Evolutionary conservation across 2,329 filamentous ascomycete species (phyloP).

Genomic region (Ophiostoma fasciatum): DNA sequence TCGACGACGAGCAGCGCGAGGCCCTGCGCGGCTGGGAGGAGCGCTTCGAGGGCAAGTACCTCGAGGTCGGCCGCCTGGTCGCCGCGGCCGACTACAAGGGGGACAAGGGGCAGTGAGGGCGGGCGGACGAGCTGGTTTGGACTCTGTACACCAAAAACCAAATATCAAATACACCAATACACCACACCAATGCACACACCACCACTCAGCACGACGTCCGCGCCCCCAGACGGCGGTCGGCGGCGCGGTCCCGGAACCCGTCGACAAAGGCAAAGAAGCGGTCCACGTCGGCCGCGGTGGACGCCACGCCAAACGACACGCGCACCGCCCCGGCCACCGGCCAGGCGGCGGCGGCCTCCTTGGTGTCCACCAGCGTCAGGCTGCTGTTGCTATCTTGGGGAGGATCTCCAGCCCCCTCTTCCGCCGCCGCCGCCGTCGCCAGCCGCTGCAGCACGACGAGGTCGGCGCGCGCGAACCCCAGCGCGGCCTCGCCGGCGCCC

Average conservation of each 20-base stretch:
- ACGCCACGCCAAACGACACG: constrained; percentile 25
- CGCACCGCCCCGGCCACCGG: constrained; percentile 20
- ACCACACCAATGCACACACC: neutral
- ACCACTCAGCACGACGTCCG: constrained; percentile 8
- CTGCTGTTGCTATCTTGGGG: no score
- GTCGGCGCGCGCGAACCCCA: constrained; percentile 15
- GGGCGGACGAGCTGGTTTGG: neutral
- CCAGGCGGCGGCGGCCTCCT: neutral
- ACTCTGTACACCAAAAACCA: neutral
- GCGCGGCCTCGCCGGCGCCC: constrained; percentile 22
- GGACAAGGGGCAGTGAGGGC: constrained; percentile 1
- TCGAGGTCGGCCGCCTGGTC: constrained; percentile 82
- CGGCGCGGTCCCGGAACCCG: constrained; percentile 18
- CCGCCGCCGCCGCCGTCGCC: neutral
- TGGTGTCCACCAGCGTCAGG: neutral
- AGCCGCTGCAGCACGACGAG: constrained; percentile 9
- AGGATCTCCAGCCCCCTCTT: no score
- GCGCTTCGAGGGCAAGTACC: constrained; percentile 83
- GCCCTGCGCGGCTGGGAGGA: constrained; percentile 85
- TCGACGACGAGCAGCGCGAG: constrained; percentile 64
- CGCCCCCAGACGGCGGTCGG: constrained; percentile 3
- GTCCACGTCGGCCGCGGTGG: constrained; percentile 21
- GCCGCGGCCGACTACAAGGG: constrained; percentile 27
- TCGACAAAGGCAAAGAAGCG: constrained; percentile 20
- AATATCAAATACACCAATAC: neutral